Percentiles rank a stretch among this genome's conserved stretches.
phyloP scores from a whole-genome alignment of 345 rosid species.

The Eucalyptus grandis region DNA sequence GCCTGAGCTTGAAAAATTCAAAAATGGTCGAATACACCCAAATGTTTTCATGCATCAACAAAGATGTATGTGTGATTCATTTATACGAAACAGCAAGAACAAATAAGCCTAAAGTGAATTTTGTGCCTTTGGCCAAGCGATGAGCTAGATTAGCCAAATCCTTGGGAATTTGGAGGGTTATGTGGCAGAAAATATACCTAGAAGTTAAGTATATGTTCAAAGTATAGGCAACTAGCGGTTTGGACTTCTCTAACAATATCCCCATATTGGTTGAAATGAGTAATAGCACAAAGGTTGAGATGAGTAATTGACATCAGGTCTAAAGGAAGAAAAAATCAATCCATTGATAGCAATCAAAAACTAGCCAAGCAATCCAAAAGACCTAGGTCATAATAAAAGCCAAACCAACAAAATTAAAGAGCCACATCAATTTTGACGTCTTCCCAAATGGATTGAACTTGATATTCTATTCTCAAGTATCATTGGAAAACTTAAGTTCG shows the following conservation, averaged over 20 bases:
- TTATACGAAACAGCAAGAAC: rapidly evolving
- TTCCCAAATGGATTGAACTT: background rate
- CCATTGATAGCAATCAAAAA: too few species aligned
- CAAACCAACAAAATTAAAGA: background rate
- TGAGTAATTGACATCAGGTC: rapidly evolving
- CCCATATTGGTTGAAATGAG: background rate
- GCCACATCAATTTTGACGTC: background rate
- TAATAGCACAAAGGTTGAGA: background rate
- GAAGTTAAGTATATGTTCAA: background rate
- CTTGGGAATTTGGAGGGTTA: background rate
- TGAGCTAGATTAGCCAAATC: too few species aligned
- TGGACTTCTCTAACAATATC: background rate
- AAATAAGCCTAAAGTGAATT: background rate
- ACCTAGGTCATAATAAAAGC: too few species aligned
- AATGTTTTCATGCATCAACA: background rate
- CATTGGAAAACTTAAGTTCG: background rate
- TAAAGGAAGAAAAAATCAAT: too few species aligned
- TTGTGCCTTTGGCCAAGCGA: background rate
- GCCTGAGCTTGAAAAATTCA: too few species aligned
- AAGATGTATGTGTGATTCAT: background rate
- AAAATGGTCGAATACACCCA: background rate
- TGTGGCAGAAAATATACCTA: background rate
- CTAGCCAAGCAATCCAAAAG: background rate
- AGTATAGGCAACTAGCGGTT: background rate
- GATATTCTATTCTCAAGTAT: background rate